phyloP scores from a whole-genome alignment of 208 protist genomes.

The Leishmania braziliensis region DNA sequence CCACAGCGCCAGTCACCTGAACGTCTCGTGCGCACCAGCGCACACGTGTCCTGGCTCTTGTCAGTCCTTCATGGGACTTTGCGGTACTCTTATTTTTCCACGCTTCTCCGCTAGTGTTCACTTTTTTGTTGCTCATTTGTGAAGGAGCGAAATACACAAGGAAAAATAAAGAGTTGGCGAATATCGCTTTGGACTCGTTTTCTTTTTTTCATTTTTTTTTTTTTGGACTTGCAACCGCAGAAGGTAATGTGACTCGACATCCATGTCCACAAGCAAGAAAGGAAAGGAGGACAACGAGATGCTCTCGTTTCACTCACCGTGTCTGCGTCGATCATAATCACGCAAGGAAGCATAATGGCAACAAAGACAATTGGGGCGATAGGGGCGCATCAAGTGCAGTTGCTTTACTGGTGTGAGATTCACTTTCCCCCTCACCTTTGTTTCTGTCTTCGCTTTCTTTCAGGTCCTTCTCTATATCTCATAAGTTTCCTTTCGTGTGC shows the following conservation, averaged over 20 bases:
- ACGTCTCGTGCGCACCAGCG: background rate
- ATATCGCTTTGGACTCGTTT: background rate
- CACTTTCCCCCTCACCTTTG: background rate
- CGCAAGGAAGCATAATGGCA: background rate
- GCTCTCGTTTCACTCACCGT: background rate
- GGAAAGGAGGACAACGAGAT: background rate
- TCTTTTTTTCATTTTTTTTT: background rate
- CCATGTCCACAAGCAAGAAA: background rate
- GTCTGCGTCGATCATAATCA: background rate
- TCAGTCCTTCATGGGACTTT: background rate
- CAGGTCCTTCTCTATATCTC: background rate
- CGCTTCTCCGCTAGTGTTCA: background rate
- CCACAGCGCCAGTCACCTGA: background rate
- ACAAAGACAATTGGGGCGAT: background rate
- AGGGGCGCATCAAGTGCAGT: constrained; percentile 2
- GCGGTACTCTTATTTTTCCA: background rate
- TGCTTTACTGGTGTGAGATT: background rate
- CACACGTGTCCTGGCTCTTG: background rate
- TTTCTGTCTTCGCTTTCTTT: background rate
- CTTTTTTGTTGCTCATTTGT: constrained; percentile 9
- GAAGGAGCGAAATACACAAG: background rate
- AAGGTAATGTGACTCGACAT: background rate
- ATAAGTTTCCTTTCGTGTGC: background rate
- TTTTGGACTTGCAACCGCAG: background rate
- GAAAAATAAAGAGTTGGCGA: background rate